Percentiles rank a stretch among this genome's conserved stretches.
Conservation (phyloP, 345 rosid genomes). For the Ceriops zippeliana region DNA sequence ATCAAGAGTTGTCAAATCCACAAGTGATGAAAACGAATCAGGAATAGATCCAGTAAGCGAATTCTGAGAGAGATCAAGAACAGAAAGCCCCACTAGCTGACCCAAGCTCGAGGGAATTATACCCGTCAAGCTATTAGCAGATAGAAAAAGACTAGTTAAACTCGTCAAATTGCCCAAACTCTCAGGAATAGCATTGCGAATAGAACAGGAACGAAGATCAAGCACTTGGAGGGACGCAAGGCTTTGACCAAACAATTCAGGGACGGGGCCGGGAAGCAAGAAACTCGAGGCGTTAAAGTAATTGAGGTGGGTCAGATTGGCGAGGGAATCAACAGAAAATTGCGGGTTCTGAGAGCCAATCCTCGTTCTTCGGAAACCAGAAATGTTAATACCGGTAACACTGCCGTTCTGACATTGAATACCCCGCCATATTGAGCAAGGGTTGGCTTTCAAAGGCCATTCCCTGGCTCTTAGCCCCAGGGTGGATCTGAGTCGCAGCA, state of each 20-base stretch:
- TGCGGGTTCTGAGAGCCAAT: constrained; percentile 68
- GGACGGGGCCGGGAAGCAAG: constrained; percentile 69
- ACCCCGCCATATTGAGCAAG: constrained; percentile 74
- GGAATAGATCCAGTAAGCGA: constrained; percentile 66
- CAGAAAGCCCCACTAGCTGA: constrained; percentile 42
- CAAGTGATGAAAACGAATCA: constrained; percentile 49
- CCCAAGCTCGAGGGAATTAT: constrained; percentile 63
- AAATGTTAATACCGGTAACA: constrained; percentile 66
- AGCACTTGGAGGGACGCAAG: constrained; percentile 54
- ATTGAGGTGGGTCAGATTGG: constrained; percentile 55
- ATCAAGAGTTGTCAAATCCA: constrained; percentile 58
- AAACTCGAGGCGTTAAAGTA: constrained; percentile 81
- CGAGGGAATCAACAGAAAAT: constrained; percentile 67
- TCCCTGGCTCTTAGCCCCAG: constrained; percentile 79
- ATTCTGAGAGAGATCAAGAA: constrained; percentile 70
- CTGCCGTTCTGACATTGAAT: constrained; percentile 58
- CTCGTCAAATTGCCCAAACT: constrained; percentile 69
- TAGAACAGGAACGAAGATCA: constrained; percentile 80
- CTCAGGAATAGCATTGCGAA: constrained; percentile 57
- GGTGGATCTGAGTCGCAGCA: constrained; percentile 80
- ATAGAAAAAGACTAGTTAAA: constrained; percentile 51
- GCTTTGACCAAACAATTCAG: constrained; percentile 70
- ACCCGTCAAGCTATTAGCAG: constrained; percentile 57
- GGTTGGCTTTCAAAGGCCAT: constrained; percentile 89
- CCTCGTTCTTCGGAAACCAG: constrained; percentile 85